phyloP scores from a whole-genome alignment of 768 basidiomycete genomes.

The Strobilomyces dryophilus region DNA sequence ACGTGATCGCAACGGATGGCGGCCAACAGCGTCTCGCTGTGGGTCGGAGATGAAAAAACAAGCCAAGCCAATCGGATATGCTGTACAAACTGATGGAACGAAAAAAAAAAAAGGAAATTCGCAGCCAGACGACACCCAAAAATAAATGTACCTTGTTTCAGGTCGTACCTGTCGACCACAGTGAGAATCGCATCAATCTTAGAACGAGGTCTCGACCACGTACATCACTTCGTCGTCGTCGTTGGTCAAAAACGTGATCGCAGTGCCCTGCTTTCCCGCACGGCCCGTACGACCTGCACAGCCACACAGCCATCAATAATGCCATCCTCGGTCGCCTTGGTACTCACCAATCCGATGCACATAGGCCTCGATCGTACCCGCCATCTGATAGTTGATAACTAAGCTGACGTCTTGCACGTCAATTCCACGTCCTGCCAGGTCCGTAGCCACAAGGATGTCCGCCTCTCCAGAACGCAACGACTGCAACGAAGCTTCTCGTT shows the following conservation, averaged over 20 bases:
- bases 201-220: constrained; percentile 32
- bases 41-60: constrained; percentile 8
- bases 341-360: constrained; percentile 92
- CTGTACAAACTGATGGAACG: neutral
- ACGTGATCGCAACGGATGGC: neutral
- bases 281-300: constrained; percentile 89
- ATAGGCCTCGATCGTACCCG: constrained; percentile 92
- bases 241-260: constrained; percentile 95
- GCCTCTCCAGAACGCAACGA: constrained; percentile 81
- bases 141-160: constrained; percentile 69
- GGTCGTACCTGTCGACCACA: constrained; percentile 68
- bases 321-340: neutral
- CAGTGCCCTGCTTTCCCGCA: constrained; percentile 89
- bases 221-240: constrained; percentile 98
- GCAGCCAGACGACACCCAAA: too few species aligned
- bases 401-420: constrained; percentile 96
- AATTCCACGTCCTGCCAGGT: constrained; percentile 97
- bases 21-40: neutral
- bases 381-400: constrained; percentile 98
- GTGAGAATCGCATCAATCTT: neutral
- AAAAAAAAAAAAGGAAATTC: too few species aligned
- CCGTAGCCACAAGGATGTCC: constrained; percentile 92
- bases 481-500: constrained; percentile 90
- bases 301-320: constrained; percentile 2
- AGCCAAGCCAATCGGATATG: constrained; percentile 3